Evolutionary conservation across 2,329 filamentous ascomycete species (phyloP).

Genomic region (Neopestalotiopsis sp.): DNA sequence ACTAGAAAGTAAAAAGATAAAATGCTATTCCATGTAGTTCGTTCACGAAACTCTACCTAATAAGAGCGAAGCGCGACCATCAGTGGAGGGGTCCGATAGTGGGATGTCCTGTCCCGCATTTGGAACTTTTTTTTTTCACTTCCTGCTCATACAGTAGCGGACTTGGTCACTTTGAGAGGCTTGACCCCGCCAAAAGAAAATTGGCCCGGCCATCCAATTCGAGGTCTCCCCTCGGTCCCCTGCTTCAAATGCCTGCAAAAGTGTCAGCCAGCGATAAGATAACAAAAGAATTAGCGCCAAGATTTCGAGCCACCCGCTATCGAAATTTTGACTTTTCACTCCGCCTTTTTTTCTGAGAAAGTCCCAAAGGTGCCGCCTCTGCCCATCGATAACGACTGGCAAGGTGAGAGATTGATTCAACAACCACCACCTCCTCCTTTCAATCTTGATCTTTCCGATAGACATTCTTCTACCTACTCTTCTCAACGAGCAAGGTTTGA

Average conservation of each 20-base stretch:
- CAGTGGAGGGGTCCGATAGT: slow-evolving; percentile 6
- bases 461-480: neutral
- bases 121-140: slow-evolving; percentile 6
- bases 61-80: neutral
- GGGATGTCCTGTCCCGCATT: slow-evolving; percentile 3
- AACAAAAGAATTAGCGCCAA: slow-evolving; percentile 17
- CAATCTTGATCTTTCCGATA: neutral
- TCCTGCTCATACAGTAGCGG: neutral
- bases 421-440: neutral
- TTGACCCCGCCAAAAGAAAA: neutral
- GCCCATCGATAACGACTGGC: slow-evolving; percentile 8
- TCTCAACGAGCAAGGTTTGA: neutral
- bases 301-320: slow-evolving; percentile 18
- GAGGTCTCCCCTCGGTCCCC: neutral
- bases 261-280: slow-evolving; percentile 18
- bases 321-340: slow-evolving; percentile 14
- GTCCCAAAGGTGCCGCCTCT: slow-evolving; percentile 10
- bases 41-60: neutral
- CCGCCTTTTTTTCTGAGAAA: slow-evolving; percentile 18
- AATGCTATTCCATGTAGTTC: neutral
- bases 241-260: neutral
- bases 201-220: neutral
- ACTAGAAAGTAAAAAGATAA: neutral
- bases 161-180: neutral
- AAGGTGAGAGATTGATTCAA: slow-evolving; percentile 6